Evolutionary conservation across 352 stramenopile genomes (phyloP), one percentile per base, ranked within the genome.

Genomic region (Phytophthora pinifolia): DNA sequence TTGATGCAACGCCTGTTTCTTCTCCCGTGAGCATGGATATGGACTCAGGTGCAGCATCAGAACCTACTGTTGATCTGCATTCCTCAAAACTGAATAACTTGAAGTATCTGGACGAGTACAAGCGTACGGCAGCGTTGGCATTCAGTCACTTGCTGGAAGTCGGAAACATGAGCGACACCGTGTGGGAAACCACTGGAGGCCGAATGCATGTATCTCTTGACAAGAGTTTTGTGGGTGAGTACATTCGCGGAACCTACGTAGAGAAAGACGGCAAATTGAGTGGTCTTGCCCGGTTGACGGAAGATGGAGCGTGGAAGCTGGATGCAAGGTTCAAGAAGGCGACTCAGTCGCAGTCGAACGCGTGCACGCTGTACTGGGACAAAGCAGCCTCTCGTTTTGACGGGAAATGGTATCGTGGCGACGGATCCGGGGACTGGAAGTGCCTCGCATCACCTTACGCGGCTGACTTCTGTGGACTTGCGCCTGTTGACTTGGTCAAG

Each of bases 391-490:
- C 74, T 17, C 76, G 79, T 15, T 92, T 96, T 50, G 70, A 89
- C 36, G 86, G 86, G 3, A 90, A 92, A 54, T 96, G 83, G 83
- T 93, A 82, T 64, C 83, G 86, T 15, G 86, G 86, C 22, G 84
- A 96, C 47, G 84, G 82, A 6, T 83, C 84, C 3, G 86, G 84
- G 8, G 77, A 86, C 22, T 93, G 84, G 83, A 89, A 85, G 49
- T 96, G 84, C 44, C 53, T 88, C 22, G 48, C 65, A 7, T 66
- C 72, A 9, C 68, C 79, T 6, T 71, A 78, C 27, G 58, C 67
- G 7, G 70, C 65, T 18, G 71, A 92, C 33, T 89, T 94, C 36
- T 74, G 84, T 45, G 86, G 86, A 8, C 56, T 92, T n/a, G 70
- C 71, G 1, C 47, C 65, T 29, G 52, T 54, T 3, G 72, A 83